Evolutionary conservation across 1,284 basidiomycete genomes (phyloP).

Genomic region (Vanrija sp.): DNA sequence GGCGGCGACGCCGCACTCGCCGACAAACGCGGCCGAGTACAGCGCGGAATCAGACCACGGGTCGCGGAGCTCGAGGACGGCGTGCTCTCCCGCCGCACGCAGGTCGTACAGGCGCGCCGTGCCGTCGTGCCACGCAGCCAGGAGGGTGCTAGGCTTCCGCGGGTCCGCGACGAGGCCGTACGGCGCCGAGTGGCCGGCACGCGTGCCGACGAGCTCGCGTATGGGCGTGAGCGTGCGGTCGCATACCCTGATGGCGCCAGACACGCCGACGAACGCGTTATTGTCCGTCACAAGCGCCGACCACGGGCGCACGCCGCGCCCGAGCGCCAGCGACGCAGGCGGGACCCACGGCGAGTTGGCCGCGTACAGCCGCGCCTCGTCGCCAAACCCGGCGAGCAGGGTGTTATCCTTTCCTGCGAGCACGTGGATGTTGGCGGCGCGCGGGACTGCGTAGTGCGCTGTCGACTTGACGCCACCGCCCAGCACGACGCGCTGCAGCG

Average conservation of each 20-base stretch:
- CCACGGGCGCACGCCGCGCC: conserved; percentile 30
- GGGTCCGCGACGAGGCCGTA: conserved; percentile 6
- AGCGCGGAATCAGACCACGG: conserved; percentile 45
- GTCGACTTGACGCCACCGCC: not conserved
- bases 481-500: conserved; percentile 27
- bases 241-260: conserved; percentile 6
- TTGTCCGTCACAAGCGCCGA: conserved; percentile 21
- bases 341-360: conserved; percentile 36
- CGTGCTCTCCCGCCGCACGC: conserved; percentile 18
- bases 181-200: too few relatives aligned
- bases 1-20: conserved; percentile 34
- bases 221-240: not conserved
- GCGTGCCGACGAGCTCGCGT: too few relatives aligned
- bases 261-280: conserved; percentile 7
- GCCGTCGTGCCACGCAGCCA: conserved; percentile 48
- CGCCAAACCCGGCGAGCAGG: conserved; percentile 27
- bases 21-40: conserved; percentile 39
- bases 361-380: conserved; percentile 24
- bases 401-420: conserved; percentile 7
- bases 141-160: conserved; percentile 9
- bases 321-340: conserved; percentile 21
- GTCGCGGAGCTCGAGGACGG: conserved; percentile 31
- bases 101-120: conserved; percentile 44
- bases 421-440: conserved; percentile 10
- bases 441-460: conserved; percentile 17